Conservation (phyloP, 192 early-diverging fungal species). For the Spizellomyces punctatus region DNA sequence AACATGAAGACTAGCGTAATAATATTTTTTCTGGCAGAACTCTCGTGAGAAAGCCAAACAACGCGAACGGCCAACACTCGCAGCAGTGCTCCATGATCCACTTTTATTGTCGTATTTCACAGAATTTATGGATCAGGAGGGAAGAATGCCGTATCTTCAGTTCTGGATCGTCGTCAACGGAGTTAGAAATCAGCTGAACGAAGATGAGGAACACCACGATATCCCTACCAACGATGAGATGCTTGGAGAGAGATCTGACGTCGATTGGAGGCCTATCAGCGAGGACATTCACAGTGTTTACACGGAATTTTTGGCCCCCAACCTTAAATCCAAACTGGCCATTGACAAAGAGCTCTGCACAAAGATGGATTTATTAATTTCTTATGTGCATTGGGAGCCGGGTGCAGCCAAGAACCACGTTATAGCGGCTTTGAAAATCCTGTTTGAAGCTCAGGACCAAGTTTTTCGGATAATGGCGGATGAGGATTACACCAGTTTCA, state of each 20-base stretch:
- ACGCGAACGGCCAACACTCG: conserved; percentile 23
- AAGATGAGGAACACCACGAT: background rate
- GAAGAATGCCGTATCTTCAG: conserved; percentile 63
- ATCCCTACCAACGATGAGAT: background rate
- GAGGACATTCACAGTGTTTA: conserved; percentile 46
- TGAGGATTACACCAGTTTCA: conserved; percentile 63
- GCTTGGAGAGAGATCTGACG: background rate
- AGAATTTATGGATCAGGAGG: conserved; percentile 78
- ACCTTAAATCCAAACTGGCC: background rate
- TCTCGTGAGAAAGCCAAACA: background rate
- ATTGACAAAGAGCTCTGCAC: background rate
- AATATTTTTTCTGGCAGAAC: too few relatives aligned
- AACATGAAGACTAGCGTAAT: too few relatives aligned
- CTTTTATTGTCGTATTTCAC: conserved; percentile 72
- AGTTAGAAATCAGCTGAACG: background rate
- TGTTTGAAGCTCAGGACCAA: conserved; percentile 58
- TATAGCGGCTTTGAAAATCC: background rate
- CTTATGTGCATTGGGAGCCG: background rate
- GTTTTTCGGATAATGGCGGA: conserved; percentile 66
- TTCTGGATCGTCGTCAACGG: conserved; percentile 72
- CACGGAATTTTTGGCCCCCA: conserved; percentile 49
- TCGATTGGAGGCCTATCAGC: conserved; percentile 21
- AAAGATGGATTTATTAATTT: background rate
- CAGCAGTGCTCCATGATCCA: conserved; percentile 67
- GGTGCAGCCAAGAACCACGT: background rate